These are phyloP conservation scores for Amanita thiersii DNA, from an alignment of 768 basidiomycete genomes.

Conservation along the genomic window DNA sequence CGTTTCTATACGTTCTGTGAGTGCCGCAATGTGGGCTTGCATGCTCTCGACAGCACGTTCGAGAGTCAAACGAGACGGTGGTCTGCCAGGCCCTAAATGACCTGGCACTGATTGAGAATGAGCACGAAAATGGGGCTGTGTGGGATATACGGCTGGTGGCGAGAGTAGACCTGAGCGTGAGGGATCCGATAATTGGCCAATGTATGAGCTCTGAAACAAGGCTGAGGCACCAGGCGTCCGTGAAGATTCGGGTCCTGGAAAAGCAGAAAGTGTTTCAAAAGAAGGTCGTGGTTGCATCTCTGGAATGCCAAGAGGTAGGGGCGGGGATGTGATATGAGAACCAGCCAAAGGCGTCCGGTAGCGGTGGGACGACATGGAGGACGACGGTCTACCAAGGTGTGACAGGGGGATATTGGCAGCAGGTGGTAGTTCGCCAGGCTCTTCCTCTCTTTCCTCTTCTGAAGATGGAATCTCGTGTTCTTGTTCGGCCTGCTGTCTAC, in stretches of 20 bases:
- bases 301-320: conserved; percentile 43
- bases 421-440: conserved; percentile 33
- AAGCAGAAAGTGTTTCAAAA: conserved; percentile 70
- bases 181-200: conserved; percentile 29
- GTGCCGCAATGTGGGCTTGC: conserved; percentile 74
- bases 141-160: conserved; percentile 27
- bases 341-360: conserved; percentile 73
- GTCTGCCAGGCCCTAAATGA: conserved; percentile 29
- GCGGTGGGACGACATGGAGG: conserved; percentile 69
- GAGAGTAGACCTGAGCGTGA: conserved; percentile 27
- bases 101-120: conserved; percentile 24
- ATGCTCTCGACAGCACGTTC: conserved; percentile 76
- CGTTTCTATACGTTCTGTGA: conserved; percentile 75
- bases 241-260: conserved; percentile 37
- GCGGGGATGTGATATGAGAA: conserved; percentile 50
- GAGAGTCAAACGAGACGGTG: conserved; percentile 44
- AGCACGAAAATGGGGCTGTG: conserved; percentile 25
- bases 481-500: conserved; percentile 12
- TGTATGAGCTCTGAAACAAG: conserved; percentile 27
- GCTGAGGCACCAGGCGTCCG: conserved; percentile 29
- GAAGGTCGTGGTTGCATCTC: conserved; percentile 63
- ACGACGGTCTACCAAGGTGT: conserved; percentile 53
- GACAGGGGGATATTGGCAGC: conserved; percentile 21
- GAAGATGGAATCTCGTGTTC: conserved; percentile 25
- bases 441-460: conserved; percentile 46